Percentiles rank a stretch among this genome's conserved stretches.
These are phyloP conservation scores for Botrytis hyacinthi DNA, from an alignment of 2,329 filamentous ascomycete species.

Conservation along the genomic window DNA sequence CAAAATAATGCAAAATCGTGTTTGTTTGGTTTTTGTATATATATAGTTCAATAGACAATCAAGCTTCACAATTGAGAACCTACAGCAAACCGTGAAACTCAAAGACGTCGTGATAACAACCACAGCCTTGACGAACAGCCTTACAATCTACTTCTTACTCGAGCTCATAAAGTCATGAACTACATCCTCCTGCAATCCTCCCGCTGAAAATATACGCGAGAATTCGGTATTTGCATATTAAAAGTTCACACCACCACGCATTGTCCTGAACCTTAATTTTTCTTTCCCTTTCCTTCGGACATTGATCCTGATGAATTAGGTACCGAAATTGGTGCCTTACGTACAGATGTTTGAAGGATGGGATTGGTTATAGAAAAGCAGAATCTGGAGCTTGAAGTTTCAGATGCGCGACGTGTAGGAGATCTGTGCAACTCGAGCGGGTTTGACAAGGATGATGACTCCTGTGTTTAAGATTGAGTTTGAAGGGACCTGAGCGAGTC, in stretches of 20 bases:
- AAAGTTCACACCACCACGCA: background rate
- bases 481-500: background rate
- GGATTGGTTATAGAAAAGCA: background rate
- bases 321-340: background rate
- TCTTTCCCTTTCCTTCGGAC: background rate
- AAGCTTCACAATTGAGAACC: background rate
- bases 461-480: slow-evolving; percentile 6
- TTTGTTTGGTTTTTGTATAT: background rate
- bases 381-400: background rate
- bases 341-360: background rate
- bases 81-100: background rate
- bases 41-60: background rate
- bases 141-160: slow-evolving; percentile 1
- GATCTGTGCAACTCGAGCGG: background rate
- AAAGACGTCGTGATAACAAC: background rate
- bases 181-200: background rate
- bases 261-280: background rate
- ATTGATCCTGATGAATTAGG: background rate
- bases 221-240: background rate
- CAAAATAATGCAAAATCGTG: background rate
- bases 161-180: background rate
- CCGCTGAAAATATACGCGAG: background rate
- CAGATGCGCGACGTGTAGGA: slow-evolving; percentile 1
- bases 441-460: slow-evolving; percentile 2
- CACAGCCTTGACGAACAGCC: background rate